Base-by-base conservation (phyloP, 768 basidiomycete genomes). In the Phlegmacium glaucopus region DNA sequence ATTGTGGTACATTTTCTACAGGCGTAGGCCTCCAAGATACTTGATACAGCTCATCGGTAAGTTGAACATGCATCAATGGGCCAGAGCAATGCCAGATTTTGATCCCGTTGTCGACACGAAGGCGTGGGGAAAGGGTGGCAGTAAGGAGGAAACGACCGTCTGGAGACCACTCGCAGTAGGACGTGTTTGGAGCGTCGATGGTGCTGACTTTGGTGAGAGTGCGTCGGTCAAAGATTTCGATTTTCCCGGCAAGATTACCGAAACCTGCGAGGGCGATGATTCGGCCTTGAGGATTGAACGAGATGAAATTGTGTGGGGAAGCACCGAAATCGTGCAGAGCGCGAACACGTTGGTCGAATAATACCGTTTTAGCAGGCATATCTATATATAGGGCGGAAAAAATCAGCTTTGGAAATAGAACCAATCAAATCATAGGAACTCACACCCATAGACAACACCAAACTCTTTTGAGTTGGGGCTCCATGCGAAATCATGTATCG, bases 381-480 rank as follows among this genome's bases (percentile, higher is more conserved):
- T 81, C 94, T 95, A 53, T 3, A 6, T 32, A 39, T 36, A 41
- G 39, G 6, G 4, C 16, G 27, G 22, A 47, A 35, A 54, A 22
- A 39, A 49, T 42, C 39, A 34, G 34, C 13, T 27, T 27, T 11
- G 32, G 16, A 18, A 44, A 27, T 13, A 16, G 34, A 35, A 44
- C 39, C 49, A 42, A 9, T 18, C 16, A 45, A 8, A 16, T 18
- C 34, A 17, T 22, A 17, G 35, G 42, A 43, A 79, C 93, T 65
- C 57, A 95, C 94, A 99, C 59, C 96, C 95, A 61, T 97, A 98
- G 22, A 93, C 87, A 29, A 97, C 94, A 39, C 84, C 85, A 62
- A 99, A 99, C 67, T 99, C 96, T 67, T 94, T 92, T 42, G 91
- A 92, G 57, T 92, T 94, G 7, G 96, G 93, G 54, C 85, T 93